Base-by-base conservation (phyloP, 2,329 filamentous ascomycete species). In the Aspergillus sp. region DNA sequence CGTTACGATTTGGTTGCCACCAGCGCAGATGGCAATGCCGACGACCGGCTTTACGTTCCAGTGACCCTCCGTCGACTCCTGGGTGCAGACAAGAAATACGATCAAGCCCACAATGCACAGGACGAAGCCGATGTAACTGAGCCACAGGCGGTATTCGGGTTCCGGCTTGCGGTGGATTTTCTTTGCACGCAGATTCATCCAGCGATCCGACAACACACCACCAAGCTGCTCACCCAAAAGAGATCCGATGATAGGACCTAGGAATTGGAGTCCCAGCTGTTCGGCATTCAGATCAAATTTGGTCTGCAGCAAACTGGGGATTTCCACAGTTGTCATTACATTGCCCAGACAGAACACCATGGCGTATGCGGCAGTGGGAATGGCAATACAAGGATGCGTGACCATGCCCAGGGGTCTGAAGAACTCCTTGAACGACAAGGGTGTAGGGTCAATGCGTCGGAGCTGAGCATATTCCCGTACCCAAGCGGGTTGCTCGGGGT, bases 1-100 rank as follows among this genome's bases (percentile, higher is more conserved):
- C 2, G 86, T 88, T 23, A 88, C 80, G 30, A 89, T 81, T 70
- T 88, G 86, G 64, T 87, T 88, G 1, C 86, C 86, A 4, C 78
- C 82, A 0, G 81, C 81, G 0, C 78, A 78, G 59, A 85, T 81
- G 4, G 78, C 85, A 9, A 79, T 81, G 8, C 86, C 86, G 10
- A 88, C 70, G 15, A 87, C 76, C 0, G 86, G 86, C 0, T 81
- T 82, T 17, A 87, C 79, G 21, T 84, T 84, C 82, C 84, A 88
- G 15, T 79, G 72, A 1, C 75, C 72, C 0, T 75, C 65, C 0
- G 73, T 63, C 2, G 82, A 79, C n/a, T 81, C 72, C 48, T 84
- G 73, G 0, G 81, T 80, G 61, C 83, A 82, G 0, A 88, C 81
- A 21, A 85, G 72, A 67, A 88, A 88, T 1, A 88, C 80, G 6